Evolutionary conservation across 257 asterid species (phyloP).

Genomic region (Solanum neorickii): DNA sequence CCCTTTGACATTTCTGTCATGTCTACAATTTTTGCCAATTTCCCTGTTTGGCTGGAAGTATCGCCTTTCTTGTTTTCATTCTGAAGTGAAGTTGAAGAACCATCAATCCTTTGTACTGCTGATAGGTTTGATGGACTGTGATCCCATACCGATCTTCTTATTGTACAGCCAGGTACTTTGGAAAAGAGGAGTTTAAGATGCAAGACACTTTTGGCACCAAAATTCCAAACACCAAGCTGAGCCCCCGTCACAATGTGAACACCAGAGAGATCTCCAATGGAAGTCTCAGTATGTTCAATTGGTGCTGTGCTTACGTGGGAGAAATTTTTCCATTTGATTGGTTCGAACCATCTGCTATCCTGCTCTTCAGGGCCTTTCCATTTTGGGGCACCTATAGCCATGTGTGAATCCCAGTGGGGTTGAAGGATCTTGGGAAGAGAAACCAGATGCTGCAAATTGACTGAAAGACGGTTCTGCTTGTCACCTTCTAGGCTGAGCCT

Average conservation of each 20-base stretch:
- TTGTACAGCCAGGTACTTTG: slow-evolving; percentile 93
- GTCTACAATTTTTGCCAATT: slow-evolving; percentile 80
- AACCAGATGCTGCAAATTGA: slow-evolving; percentile 79
- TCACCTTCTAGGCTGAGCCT: slow-evolving; percentile 84
- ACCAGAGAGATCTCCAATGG: slow-evolving; percentile 93
- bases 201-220: slow-evolving; percentile 76
- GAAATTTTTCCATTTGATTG: slow-evolving; percentile 92
- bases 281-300: slow-evolving; percentile 73
- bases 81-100: slow-evolving; percentile 40
- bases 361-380: slow-evolving; percentile 99
- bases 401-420: slow-evolving; percentile 94
- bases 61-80: slow-evolving; percentile 46
- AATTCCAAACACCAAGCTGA: slow-evolving; percentile 96
- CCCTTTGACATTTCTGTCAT: slow-evolving; percentile 96
- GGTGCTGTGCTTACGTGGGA: slow-evolving; percentile 98
- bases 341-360: slow-evolving; percentile 99
- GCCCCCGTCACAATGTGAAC: slow-evolving; percentile 95
- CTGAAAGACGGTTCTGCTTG: slow-evolving; percentile 83
- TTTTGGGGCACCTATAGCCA: slow-evolving; percentile 94
- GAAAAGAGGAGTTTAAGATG: slow-evolving; percentile 92
- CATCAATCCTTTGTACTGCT: slow-evolving; percentile 38
- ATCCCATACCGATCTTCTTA: slow-evolving; percentile 97
- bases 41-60: slow-evolving; percentile 43
- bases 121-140: slow-evolving; percentile 70
- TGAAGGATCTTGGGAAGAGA: slow-evolving; percentile 95